Evolutionary conservation across 2,329 filamentous ascomycete species (phyloP).

Genomic region (Orbilia blumenaviensis): DNA sequence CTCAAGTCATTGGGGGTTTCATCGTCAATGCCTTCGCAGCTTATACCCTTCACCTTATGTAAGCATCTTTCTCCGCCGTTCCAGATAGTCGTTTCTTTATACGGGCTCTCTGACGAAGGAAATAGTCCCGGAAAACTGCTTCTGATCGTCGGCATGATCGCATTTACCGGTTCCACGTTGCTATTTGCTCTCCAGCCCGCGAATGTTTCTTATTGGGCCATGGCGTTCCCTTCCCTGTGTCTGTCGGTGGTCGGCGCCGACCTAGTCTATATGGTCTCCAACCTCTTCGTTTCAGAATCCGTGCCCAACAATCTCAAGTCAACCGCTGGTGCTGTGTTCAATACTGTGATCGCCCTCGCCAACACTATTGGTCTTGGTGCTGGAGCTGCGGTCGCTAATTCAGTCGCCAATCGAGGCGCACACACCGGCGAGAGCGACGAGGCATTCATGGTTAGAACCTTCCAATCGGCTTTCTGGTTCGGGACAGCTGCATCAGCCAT

Average conservation of each 20-base stretch:
- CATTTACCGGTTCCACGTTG: constrained; percentile 40
- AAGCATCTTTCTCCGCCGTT: not conserved
- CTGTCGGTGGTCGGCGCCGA: constrained; percentile 50
- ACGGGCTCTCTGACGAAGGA: not conserved
- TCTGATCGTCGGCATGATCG: constrained; percentile 32
- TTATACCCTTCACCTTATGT: constrained; percentile 48
- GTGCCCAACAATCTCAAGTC: constrained; percentile 50
- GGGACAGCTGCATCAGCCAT: constrained; percentile 26
- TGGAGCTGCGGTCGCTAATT: constrained; percentile 43
- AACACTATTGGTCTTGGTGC: constrained; percentile 45
- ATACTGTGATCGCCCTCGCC: constrained; percentile 43
- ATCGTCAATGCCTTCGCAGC: constrained; percentile 42
- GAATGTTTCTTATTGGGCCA: constrained; percentile 46
- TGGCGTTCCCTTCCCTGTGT: constrained; percentile 52
- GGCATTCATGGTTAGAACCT: constrained; percentile 38
- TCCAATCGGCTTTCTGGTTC: constrained; percentile 45
- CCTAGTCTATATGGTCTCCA: constrained; percentile 51
- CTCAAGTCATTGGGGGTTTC: constrained; percentile 39
- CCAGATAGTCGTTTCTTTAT: not conserved
- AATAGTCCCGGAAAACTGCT: constrained; percentile 34
- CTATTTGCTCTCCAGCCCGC: constrained; percentile 45
- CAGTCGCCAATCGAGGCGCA: constrained; percentile 31
- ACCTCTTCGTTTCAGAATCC: constrained; percentile 47
- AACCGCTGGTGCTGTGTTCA: constrained; percentile 45
- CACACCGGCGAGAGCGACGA: constrained; percentile 14